phyloP scores from a whole-genome alignment of 2,329 filamentous ascomycete genomes.

The Fusarium siculi region DNA sequence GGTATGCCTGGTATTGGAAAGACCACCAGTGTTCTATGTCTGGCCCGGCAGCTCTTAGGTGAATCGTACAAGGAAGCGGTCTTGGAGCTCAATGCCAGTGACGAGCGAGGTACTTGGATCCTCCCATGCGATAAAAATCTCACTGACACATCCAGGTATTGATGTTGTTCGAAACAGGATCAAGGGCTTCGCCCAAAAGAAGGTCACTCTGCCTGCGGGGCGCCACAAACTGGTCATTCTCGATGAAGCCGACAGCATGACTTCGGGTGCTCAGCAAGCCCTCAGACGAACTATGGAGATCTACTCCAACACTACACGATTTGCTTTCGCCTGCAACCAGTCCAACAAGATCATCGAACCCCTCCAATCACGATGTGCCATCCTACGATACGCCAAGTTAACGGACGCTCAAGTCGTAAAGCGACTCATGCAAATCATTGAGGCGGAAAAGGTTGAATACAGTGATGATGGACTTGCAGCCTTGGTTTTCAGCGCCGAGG shows the following conservation, averaged over 20 bases:
- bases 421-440: slow-evolving; percentile 89
- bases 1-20: slow-evolving; percentile 99
- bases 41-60: slow-evolving; percentile 90
- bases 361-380: slow-evolving; percentile 95
- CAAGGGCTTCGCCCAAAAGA: slow-evolving; percentile 98
- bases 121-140: background rate
- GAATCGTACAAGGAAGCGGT: slow-evolving; percentile 98
- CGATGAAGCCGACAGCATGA: slow-evolving; percentile 99
- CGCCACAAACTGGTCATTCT: slow-evolving; percentile 97
- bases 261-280: slow-evolving; percentile 93
- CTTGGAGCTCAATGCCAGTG: slow-evolving; percentile 93
- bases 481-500: slow-evolving; percentile 96
- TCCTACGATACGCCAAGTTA: slow-evolving; percentile 90
- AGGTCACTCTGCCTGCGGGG: slow-evolving; percentile 90
- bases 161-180: slow-evolving; percentile 97
- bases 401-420: slow-evolving; percentile 94
- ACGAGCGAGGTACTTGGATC: slow-evolving; percentile 77
- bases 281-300: slow-evolving; percentile 98
- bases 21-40: slow-evolving; percentile 93
- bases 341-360: slow-evolving; percentile 99
- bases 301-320: slow-evolving; percentile 94
- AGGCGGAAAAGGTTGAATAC: slow-evolving; percentile 89
- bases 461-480: slow-evolving; percentile 94
- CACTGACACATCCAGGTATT: slow-evolving; percentile 69
- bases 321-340: slow-evolving; percentile 98